Conservation (phyloP, 345 rosid genomes). For the Geranium rotundifolium region DNA sequence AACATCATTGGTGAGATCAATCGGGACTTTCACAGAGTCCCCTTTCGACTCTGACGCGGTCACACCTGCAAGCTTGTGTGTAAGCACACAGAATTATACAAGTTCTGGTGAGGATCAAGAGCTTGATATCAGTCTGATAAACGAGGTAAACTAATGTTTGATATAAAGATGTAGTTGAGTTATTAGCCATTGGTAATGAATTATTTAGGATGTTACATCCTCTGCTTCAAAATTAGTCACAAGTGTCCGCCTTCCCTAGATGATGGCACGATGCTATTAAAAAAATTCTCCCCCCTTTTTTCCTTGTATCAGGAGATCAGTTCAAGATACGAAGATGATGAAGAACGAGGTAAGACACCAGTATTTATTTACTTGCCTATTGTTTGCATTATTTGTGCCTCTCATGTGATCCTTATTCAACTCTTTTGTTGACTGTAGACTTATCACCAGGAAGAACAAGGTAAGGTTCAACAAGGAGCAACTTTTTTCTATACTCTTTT, state of each 20-base stretch:
- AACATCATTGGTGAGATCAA: constrained; percentile 27
- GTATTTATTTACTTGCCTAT: too few relatives aligned
- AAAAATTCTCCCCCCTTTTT: not conserved
- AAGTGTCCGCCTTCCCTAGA: too few relatives aligned
- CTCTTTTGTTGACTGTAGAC: constrained; percentile 1
- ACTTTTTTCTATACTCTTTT: not conserved
- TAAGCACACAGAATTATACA: constrained; percentile 15
- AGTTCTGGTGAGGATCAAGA: constrained; percentile 20
- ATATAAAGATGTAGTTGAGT: not conserved
- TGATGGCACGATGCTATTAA: too few relatives aligned
- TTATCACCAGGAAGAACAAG: constrained; percentile 14
- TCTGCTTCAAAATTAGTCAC: too few relatives aligned
- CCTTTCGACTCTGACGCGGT: constrained; percentile 11
- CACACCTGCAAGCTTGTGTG: constrained; percentile 13
- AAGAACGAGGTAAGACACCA: not conserved
- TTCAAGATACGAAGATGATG: not conserved
- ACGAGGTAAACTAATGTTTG: constrained; percentile 24
- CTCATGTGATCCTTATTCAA: not conserved
- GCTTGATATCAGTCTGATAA: constrained; percentile 27
- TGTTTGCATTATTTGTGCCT: not conserved
- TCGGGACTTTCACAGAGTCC: constrained; percentile 19
- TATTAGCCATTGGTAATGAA: too few relatives aligned
- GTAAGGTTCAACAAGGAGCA: constrained; percentile 10
- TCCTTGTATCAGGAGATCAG: not conserved
- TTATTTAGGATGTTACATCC: too few relatives aligned